Evolutionary conservation across 2,329 filamentous ascomycete genomes (phyloP).

Genomic region (Cordyceps farinosa): DNA sequence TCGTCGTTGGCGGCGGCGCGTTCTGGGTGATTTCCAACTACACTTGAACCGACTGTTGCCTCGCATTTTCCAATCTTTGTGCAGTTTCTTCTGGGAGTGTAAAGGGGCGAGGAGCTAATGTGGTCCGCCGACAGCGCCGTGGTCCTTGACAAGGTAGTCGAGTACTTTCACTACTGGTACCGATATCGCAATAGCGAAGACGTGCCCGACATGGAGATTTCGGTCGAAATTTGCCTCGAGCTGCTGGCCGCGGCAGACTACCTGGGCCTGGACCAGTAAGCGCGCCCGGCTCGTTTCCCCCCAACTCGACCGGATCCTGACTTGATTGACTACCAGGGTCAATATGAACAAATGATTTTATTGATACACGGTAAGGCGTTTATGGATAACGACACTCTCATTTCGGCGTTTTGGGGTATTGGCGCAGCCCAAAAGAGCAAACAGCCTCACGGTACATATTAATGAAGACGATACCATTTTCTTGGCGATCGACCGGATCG

Average conservation of each 20-base stretch:
- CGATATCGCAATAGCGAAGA: conserved; percentile 66
- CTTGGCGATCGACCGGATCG: not conserved
- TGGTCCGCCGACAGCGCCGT: conserved; percentile 51
- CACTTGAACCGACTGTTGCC: conserved; percentile 59
- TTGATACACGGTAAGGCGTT: not conserved
- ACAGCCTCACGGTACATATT: conserved; percentile 2
- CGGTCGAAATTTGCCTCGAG: conserved; percentile 73
- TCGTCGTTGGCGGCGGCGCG: conserved; percentile 27
- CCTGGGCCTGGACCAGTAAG: conserved; percentile 61
- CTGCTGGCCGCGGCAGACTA: conserved; percentile 75
- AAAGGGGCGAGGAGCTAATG: conserved; percentile 25
- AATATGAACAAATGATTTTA: conserved; percentile 36
- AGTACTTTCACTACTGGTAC: conserved; percentile 82
- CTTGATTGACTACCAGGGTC: conserved; percentile 28
- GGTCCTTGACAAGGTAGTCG: conserved; percentile 74
- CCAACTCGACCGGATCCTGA: conserved; percentile 27
- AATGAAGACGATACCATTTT: not conserved
- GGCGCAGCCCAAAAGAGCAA: not conserved
- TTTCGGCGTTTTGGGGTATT: conserved; percentile 1
- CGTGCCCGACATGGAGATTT: conserved; percentile 77
- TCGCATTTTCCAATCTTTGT: conserved; percentile 24
- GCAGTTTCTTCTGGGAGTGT: not conserved
- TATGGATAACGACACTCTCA: not conserved
- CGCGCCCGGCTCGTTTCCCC: conserved; percentile 19
- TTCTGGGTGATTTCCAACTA: conserved; percentile 53